Evolutionary conservation across 352 stramenopile genomes (phyloP).

Genomic region (Globisporangium spiculum): DNA sequence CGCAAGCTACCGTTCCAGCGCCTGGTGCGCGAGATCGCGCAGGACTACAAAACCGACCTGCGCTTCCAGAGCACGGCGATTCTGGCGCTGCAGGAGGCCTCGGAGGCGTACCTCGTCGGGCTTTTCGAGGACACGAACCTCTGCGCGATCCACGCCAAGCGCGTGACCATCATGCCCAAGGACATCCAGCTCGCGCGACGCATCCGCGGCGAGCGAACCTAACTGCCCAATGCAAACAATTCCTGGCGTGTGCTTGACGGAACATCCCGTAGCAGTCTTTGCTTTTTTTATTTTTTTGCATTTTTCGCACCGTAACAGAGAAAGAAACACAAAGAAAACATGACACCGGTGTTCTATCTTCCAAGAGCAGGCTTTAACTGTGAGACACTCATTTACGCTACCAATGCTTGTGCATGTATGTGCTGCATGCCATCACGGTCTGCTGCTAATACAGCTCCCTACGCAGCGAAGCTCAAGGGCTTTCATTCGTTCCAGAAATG

Average conservation of each 20-base stretch:
- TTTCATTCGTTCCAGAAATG: neutral
- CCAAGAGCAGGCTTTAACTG: neutral
- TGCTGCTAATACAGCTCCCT: too few species aligned
- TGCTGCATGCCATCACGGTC: neutral
- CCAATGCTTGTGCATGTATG: neutral
- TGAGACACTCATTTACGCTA: neutral
- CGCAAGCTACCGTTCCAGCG: conserved; percentile 97
- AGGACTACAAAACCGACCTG: conserved; percentile 87
- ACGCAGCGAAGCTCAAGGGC: neutral
- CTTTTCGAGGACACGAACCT: conserved; percentile 96
- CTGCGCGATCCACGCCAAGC: conserved; percentile 95
- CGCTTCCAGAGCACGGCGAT: conserved; percentile 89
- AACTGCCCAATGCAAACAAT: conserved; percentile 9
- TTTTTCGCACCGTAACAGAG: neutral
- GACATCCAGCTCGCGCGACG: conserved; percentile 94
- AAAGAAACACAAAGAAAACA: neutral
- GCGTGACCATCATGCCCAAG: conserved; percentile 97
- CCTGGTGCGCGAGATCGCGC: conserved; percentile 90
- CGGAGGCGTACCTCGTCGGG: conserved; percentile 92
- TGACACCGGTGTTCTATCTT: neutral
- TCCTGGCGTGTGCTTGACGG: too few species aligned
- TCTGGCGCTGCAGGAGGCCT: conserved; percentile 89
- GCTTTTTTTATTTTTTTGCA: neutral
- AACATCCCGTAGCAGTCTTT: too few species aligned
- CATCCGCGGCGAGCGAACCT: conserved; percentile 90